These are phyloP conservation scores for Apiotrichum mycotoxinovorans DNA, from an alignment of 1,284 basidiomycete genomes.

Conservation along the genomic window DNA sequence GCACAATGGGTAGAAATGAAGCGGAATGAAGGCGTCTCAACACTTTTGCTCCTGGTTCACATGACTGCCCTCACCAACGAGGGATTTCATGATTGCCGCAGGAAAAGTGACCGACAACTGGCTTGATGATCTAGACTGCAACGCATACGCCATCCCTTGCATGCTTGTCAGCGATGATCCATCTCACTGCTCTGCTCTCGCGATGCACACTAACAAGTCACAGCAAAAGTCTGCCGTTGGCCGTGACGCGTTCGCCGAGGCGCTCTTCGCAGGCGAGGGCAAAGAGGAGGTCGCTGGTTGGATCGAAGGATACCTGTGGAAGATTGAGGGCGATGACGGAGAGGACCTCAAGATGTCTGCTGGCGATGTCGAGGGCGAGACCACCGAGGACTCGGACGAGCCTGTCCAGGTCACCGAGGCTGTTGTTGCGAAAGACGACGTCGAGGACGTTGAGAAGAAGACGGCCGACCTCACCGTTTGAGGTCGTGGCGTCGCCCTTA, in stretches of 20 bases:
- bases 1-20: too few species aligned
- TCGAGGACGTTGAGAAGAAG: constrained; percentile 1
- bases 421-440: constrained; percentile 13
- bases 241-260: constrained; percentile 47
- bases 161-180: too few species aligned
- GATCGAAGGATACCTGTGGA: constrained; percentile 49
- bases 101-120: too few species aligned
- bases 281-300: constrained; percentile 50
- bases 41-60: too few species aligned
- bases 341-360: constrained; percentile 18
- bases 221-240: constrained; percentile 45
- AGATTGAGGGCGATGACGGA: constrained; percentile 34
- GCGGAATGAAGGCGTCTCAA: too few species aligned
- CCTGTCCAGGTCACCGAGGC: constrained; percentile 6
- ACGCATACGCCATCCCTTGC: too few species aligned
- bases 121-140: too few species aligned
- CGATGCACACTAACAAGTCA: constrained; percentile 3
- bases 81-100: too few species aligned
- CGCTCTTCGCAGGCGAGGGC: constrained; percentile 48
- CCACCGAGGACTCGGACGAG: constrained; percentile 12
- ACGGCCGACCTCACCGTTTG: background rate
- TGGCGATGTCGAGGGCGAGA: constrained; percentile 8
- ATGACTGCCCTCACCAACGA: too few species aligned
- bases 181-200: background rate
- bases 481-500: background rate